Base-by-base conservation (phyloP, 495 filamentous ascomycete genomes). In the Evansstolkia leycettana region DNA sequence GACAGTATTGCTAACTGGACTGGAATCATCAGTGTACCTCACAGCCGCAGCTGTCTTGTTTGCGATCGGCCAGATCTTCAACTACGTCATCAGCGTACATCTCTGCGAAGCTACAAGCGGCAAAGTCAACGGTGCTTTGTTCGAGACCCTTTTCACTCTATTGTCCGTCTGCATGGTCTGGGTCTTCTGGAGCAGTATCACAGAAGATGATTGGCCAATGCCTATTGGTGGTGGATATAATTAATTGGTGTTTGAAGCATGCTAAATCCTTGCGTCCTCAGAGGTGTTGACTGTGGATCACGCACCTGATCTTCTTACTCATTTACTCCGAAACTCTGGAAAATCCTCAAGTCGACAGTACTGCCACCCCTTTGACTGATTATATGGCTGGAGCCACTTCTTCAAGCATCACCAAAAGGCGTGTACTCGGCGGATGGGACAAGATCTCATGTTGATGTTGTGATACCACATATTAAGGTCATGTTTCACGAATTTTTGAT, bases 171-270 rank as follows among this genome's bases (percentile, higher is more conserved):
- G 81, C 10, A 73, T 71, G 57, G 50, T 94, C 32, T 99, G 89
- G 89, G 50, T 82, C 42, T 99, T 99, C 68, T 96, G 92, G 90
- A 89, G 84, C 27, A 93, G 85, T 64, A 99, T 99, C 49, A 99
- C 90, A 3, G 90, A 99, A 61, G 90, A 99, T 50, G 89, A 95
- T 63, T 99, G 90, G 90, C 86, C 90, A 1, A 72, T 80, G 67
- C 75, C 78, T 8, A 60, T 66, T 9, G 55, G 53, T 14, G 48
- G 51, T 24, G 57, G 54, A 18, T 72, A 75, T 45, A 60, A 60
- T 38, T 72, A 52, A 65, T 48, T n/a, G n/a, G n/a, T n/a, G n/a
- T n/a, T n/a, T n/a, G n/a, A n/a, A n/a, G 45, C 48, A 52, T 50
- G 40, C 47, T n/a, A n/a, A n/a, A n/a, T n/a, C n/a, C n/a, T n/a